Conservation (phyloP, 2,329 filamentous ascomycete genomes). For the Penicillium fuscoglaucum region DNA sequence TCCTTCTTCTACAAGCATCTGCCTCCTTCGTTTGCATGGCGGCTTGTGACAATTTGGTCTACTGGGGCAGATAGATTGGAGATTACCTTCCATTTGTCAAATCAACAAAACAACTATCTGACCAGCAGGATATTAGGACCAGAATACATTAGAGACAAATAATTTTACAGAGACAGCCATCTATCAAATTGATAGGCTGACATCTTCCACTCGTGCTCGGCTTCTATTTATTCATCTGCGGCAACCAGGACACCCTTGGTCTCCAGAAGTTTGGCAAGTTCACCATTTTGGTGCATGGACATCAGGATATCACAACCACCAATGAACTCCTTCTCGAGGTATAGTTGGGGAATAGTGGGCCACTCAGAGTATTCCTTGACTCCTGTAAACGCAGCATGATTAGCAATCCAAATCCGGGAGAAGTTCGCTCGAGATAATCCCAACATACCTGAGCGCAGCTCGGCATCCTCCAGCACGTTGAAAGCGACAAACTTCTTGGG, state of each 20-base stretch:
- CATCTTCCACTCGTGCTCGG: background rate
- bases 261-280: conserved; percentile 85
- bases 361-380: conserved; percentile 99
- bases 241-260: conserved; percentile 83
- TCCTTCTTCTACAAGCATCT: background rate
- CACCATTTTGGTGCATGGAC: conserved; percentile 95
- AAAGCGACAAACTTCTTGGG: conserved; percentile 96
- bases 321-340: conserved; percentile 92
- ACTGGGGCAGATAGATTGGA: background rate
- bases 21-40: background rate
- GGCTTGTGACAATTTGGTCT: background rate
- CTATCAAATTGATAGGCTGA: conserved; percentile 10
- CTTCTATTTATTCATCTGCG: conserved; percentile 49
- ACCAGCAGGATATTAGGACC: conserved; percentile 13
- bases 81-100: background rate
- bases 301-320: conserved; percentile 97
- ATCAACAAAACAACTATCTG: conserved; percentile 3
- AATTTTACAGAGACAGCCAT: conserved; percentile 19
- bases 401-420: background rate
- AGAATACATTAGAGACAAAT: conserved; percentile 11
- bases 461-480: conserved; percentile 90
- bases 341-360: conserved; percentile 97
- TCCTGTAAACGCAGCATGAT: conserved; percentile 52
- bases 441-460: conserved; percentile 72
- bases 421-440: background rate